Evolutionary conservation across 2,329 filamentous ascomycete genomes (phyloP).

Genomic region (Drechslera avenae): DNA sequence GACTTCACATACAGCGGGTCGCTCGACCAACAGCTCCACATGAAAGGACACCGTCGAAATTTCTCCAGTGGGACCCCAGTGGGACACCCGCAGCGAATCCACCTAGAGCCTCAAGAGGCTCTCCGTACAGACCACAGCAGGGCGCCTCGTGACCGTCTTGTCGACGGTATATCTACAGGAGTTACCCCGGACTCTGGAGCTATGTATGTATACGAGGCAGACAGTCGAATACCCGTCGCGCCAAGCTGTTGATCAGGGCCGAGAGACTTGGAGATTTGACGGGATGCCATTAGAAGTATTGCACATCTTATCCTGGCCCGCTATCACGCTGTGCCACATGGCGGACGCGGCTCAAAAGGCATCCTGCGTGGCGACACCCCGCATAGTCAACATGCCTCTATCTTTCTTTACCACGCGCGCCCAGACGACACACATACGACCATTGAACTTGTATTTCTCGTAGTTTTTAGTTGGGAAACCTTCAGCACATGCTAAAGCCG

Average conservation of each 20-base stretch:
- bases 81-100: conserved; percentile 15
- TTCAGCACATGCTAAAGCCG: conserved; percentile 4
- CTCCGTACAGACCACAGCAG: background rate
- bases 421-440: too few relatives aligned
- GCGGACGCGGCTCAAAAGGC: background rate
- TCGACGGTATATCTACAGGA: background rate
- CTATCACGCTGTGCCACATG: conserved; percentile 6
- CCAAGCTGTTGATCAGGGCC: background rate
- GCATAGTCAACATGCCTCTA: background rate
- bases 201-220: background rate
- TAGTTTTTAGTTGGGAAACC: background rate
- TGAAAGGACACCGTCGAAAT: conserved; percentile 7
- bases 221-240: background rate
- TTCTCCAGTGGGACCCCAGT: conserved; percentile 15
- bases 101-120: conserved; percentile 14
- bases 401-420: background rate
- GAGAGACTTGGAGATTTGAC: background rate
- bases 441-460: background rate
- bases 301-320: conserved; percentile 8
- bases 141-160: conserved; percentile 3
- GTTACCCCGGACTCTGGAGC: background rate
- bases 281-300: background rate
- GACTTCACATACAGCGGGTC: conserved; percentile 34
- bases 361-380: conserved; percentile 5
- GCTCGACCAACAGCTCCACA: conserved; percentile 24